Evolutionary conservation across 345 rosid species (phyloP).

Genomic region (Rubroshorea leprosula): DNA sequence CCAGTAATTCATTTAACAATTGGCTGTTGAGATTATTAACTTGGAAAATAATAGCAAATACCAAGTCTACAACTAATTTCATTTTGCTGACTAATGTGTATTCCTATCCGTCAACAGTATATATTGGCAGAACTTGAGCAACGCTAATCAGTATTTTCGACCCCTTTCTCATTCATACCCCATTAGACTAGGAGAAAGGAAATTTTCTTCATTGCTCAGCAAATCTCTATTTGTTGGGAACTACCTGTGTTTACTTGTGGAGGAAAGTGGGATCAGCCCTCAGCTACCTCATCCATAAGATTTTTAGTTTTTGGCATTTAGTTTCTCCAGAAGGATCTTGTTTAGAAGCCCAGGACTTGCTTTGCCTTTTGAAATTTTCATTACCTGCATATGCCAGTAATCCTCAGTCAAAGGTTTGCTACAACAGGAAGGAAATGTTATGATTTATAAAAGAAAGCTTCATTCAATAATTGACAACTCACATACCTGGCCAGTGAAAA

Average conservation of each 20-base stretch:
- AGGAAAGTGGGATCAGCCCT: not conserved
- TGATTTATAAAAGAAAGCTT: not conserved
- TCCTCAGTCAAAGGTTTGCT: not conserved
- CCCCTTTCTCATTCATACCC: slow-evolving; percentile 6
- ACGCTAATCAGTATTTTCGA: not conserved
- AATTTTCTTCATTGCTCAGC: not conserved
- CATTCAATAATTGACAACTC: slow-evolving; percentile 2
- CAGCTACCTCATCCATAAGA: not conserved
- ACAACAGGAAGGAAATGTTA: not conserved
- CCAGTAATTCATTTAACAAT: no score
- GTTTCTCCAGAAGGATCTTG: slow-evolving; percentile 73
- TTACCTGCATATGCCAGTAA: slow-evolving; percentile 49
- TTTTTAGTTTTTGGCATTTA: slow-evolving; percentile 47
- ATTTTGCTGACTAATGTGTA: no score
- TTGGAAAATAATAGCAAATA: no score
- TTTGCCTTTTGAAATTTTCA: slow-evolving; percentile 87
- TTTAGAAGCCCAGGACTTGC: slow-evolving; percentile 82
- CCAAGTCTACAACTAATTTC: no score
- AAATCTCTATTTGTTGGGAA: not conserved
- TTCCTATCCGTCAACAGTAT: no score
- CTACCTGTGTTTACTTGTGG: not conserved
- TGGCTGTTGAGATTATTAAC: no score
- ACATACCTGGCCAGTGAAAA: slow-evolving; percentile 85
- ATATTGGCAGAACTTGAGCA: no score
- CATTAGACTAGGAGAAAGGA: not conserved